These are phyloP conservation scores for Plasmodium adleri DNA, from an alignment of 169 alveolate genomes.

Conservation along the genomic window DNA sequence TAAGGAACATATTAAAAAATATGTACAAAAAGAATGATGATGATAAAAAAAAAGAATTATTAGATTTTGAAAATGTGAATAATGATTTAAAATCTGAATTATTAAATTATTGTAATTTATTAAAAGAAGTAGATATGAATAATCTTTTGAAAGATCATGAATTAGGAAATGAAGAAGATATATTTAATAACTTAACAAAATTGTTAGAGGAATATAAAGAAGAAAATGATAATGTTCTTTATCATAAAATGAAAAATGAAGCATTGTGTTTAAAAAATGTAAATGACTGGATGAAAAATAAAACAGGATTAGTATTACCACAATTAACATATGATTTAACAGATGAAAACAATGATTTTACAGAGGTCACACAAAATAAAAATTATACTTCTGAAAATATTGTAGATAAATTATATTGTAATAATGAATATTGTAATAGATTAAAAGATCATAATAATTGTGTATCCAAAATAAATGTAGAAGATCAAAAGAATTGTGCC, in stretches of 20 bases:
- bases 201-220: not conserved
- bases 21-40: not conserved
- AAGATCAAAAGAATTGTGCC: conserved; percentile 64
- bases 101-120: not conserved
- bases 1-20: not conserved
- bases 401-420: conserved; percentile 16
- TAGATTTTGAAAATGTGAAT: not conserved
- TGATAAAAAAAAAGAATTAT: not conserved
- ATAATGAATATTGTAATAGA: conserved; percentile 49
- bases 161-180: not conserved
- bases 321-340: not conserved
- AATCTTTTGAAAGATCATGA: not conserved
- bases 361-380: not conserved
- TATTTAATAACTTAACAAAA: not conserved
- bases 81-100: not conserved
- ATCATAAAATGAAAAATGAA: not conserved
- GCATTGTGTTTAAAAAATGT: conserved; percentile 8
- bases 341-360: not conserved
- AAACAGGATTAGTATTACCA: not conserved
- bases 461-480: conserved; percentile 38
- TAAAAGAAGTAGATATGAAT: not conserved
- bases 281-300: not conserved
- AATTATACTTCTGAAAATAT: not conserved
- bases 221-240: not conserved
- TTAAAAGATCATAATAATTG: conserved; percentile 49